A percentile compares a stretch with the other conserved stretches of the same genome.
Conservation (phyloP, 2,329 filamentous ascomycete genomes). For the Ascochyta rabiei region DNA sequence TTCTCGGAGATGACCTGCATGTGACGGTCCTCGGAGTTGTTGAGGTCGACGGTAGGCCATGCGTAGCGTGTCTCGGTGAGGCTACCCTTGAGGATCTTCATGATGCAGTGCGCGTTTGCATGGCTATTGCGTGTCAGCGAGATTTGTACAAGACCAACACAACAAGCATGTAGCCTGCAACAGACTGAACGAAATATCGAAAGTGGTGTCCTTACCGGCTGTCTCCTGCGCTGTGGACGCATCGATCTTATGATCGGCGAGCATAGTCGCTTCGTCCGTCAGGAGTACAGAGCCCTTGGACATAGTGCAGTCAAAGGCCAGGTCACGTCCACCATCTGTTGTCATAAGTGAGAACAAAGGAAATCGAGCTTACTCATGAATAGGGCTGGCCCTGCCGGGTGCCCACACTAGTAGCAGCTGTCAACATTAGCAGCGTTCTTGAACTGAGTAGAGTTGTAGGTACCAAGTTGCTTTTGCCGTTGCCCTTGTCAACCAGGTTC, state of each 20-base stretch:
- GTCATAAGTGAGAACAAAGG: conserved; percentile 20
- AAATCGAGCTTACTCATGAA: conserved; percentile 68
- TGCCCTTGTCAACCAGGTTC: conserved; percentile 88
- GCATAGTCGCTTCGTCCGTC: conserved; percentile 37
- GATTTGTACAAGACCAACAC: neutral
- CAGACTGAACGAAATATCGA: conserved; percentile 6
- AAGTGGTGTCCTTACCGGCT: conserved; percentile 31
- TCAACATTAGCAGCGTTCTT: conserved; percentile 11
- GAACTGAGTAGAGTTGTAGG: neutral
- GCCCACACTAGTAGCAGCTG: conserved; percentile 90
- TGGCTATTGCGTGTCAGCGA: conserved; percentile 40
- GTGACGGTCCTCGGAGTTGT: conserved; percentile 57
- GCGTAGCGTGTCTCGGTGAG: conserved; percentile 82
- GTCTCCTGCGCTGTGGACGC: conserved; percentile 35
- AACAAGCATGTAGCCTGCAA: neutral
- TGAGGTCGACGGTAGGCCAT: conserved; percentile 64
- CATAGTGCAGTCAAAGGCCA: neutral
- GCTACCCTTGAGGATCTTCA: conserved; percentile 82
- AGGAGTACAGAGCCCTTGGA: conserved; percentile 27
- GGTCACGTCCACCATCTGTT: conserved; percentile 39
- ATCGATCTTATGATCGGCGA: conserved; percentile 38
- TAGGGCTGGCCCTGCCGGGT: conserved; percentile 79
- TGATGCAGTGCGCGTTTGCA: conserved; percentile 83
- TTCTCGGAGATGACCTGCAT: conserved; percentile 71
- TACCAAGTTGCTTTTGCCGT: conserved; percentile 78